Percentiles rank a stretch among this genome's conserved stretches.
Evolutionary conservation across 805 yeast genomes (phyloP).

Genomic region (Teunomyces panamensis): DNA sequence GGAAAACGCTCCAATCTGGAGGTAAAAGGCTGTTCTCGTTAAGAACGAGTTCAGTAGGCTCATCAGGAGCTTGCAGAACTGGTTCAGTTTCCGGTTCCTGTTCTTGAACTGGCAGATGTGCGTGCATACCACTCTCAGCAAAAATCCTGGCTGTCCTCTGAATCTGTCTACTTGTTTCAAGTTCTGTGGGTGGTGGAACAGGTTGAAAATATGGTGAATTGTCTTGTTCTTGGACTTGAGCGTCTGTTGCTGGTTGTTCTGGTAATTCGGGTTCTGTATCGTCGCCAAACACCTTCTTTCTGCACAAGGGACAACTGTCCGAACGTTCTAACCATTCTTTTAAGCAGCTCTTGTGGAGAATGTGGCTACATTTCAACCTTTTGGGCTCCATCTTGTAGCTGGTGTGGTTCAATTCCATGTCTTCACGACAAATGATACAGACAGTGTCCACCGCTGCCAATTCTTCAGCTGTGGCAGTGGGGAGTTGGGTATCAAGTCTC

Average conservation of each 20-base stretch:
- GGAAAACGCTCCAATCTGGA: conserved; percentile 29
- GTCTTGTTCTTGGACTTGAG: not conserved
- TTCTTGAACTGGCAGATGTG: not conserved
- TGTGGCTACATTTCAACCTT: conserved; percentile 79
- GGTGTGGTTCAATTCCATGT: conserved; percentile 50
- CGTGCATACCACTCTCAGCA: too few relatives aligned
- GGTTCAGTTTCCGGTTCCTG: not conserved
- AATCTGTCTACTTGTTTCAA: too few relatives aligned
- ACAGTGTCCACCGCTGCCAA: conserved; percentile 53
- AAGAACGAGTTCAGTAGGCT: conserved; percentile 13
- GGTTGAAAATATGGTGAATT: too few relatives aligned
- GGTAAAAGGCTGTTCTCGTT: conserved; percentile 27
- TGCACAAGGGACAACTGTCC: conserved; percentile 89
- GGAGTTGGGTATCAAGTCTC: conserved; percentile 61
- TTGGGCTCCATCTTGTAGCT: conserved; percentile 52
- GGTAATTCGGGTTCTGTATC: not conserved
- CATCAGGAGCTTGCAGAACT: not conserved
- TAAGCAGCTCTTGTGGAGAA: conserved; percentile 84
- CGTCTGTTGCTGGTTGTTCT: not conserved
- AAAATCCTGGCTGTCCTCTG: too few relatives aligned
- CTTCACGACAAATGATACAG: conserved; percentile 92
- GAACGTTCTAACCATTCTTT: conserved; percentile 92
- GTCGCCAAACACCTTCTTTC: conserved; percentile 55
- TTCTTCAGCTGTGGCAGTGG: conserved; percentile 61
- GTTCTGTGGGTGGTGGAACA: too few relatives aligned